phyloP scores from a whole-genome alignment of 2,329 filamentous ascomycete species.

The Byssothecium circinans region DNA sequence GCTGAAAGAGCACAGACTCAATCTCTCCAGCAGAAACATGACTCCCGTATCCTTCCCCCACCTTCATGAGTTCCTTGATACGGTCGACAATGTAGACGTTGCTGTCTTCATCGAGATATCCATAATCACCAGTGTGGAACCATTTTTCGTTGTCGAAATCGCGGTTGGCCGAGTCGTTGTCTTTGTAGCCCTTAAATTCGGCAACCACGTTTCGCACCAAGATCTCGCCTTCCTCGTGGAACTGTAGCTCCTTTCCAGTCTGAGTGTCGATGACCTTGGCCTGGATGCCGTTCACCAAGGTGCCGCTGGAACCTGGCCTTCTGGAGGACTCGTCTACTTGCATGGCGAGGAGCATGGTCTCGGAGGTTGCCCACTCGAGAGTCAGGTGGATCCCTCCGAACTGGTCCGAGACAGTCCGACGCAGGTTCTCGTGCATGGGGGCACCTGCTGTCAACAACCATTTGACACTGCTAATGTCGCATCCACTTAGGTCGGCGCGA shows the following conservation, averaged over 20 bases:
- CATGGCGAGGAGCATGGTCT: conserved; percentile 28
- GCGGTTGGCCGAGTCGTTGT: conserved; percentile 66
- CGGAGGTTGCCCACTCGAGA: conserved; percentile 27
- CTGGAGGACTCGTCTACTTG: conserved; percentile 19
- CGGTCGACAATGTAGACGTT: conserved; percentile 18
- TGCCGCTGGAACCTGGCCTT: conserved; percentile 21
- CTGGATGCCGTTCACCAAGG: conserved; percentile 13
- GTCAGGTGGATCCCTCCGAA: conserved; percentile 20
- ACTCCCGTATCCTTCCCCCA: not conserved
- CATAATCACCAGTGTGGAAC: conserved; percentile 16
- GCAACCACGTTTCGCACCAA: not conserved
- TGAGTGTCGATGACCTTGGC: not conserved
- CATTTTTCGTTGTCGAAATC: conserved; percentile 69
- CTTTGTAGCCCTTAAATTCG: conserved; percentile 71
- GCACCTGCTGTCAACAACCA: conserved; percentile 30
- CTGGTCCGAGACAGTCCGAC: conserved; percentile 15
- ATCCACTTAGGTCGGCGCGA: conserved; percentile 2
- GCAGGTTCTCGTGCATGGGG: conserved; percentile 24
- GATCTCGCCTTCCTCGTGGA: not conserved
- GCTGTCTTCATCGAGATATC: conserved; percentile 9
- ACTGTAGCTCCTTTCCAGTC: not conserved
- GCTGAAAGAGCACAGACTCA: not conserved
- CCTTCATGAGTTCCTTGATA: conserved; percentile 16
- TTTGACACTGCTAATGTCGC: conserved; percentile 20
- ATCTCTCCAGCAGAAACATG: not conserved